A percentile compares a stretch with the other conserved stretches of the same genome.
Conservation (phyloP, 2,329 filamentous ascomycete genomes). For the Xylariaceae sp. region DNA sequence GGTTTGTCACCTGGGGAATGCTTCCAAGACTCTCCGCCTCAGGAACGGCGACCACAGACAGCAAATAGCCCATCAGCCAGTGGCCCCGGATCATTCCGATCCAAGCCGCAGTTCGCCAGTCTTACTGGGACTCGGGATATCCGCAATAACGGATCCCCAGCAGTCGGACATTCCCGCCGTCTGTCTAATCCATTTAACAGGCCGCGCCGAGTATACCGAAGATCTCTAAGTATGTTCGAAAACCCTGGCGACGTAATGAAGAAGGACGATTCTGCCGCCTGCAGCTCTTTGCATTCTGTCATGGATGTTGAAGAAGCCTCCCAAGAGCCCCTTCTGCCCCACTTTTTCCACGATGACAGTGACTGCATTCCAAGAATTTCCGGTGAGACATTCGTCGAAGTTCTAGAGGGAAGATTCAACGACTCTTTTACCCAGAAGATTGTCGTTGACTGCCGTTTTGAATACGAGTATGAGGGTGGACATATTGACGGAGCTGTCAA, state of each 20-base stretch:
- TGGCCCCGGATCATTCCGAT: slow-evolving; percentile 52
- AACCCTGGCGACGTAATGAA: slow-evolving; percentile 84
- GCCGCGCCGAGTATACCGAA: slow-evolving; percentile 82
- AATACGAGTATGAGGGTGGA: slow-evolving; percentile 96
- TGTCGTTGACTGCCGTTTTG: slow-evolving; percentile 94
- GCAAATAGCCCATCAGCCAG: slow-evolving; percentile 57
- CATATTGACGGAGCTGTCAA: slow-evolving; percentile 94
- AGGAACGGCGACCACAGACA: slow-evolving; percentile 61
- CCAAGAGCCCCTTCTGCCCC: slow-evolving; percentile 76
- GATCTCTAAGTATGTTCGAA: slow-evolving; percentile 98
- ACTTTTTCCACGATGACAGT: slow-evolving; percentile 72
- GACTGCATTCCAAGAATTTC: slow-evolving; percentile 88
- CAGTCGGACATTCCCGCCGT: slow-evolving; percentile 68
- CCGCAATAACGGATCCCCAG: slow-evolving; percentile 71
- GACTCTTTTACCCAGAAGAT: slow-evolving; percentile 75
- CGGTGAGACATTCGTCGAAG: slow-evolving; percentile 75
- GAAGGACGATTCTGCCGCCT: slow-evolving; percentile 54
- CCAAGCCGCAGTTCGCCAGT: slow-evolving; percentile 64
- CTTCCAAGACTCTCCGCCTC: slow-evolving; percentile 76
- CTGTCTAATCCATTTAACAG: slow-evolving; percentile 68
- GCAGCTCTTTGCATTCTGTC: slow-evolving; percentile 65
- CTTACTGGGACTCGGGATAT: slow-evolving; percentile 51
- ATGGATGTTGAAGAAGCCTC: slow-evolving; percentile 80
- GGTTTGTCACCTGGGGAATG: slow-evolving; percentile 73
- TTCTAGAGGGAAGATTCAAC: slow-evolving; percentile 82